These are phyloP conservation scores for Stropharia rugosoannulata DNA, from an alignment of 768 basidiomycete species.

Conservation along the genomic window DNA sequence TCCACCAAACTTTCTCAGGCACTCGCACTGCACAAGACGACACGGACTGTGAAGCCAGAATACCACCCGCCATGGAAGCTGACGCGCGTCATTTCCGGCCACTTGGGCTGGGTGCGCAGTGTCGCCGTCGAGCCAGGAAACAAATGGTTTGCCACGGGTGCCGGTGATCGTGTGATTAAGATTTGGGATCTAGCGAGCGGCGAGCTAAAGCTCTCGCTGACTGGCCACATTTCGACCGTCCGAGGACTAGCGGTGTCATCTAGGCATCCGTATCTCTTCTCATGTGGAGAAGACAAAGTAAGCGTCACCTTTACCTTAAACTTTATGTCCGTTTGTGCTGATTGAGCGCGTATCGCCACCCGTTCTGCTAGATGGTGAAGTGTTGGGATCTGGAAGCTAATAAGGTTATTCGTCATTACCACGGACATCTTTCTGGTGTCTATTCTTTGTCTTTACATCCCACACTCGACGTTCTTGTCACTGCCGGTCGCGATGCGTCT, in stretches of 20 bases:
- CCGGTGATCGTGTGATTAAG: constrained; percentile 97
- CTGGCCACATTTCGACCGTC: constrained; percentile 97
- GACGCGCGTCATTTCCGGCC: constrained; percentile 93
- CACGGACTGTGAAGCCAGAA: constrained; percentile 89
- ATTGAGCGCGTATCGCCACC: neutral
- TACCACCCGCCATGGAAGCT: constrained; percentile 98
- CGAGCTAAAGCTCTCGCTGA: constrained; percentile 94
- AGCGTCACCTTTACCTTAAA: constrained; percentile 5
- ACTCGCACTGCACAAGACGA: constrained; percentile 89
- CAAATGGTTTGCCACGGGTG: constrained; percentile 97
- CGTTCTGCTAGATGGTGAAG: constrained; percentile 85
- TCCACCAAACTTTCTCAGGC: constrained; percentile 78
- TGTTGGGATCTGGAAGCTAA: constrained; percentile 99
- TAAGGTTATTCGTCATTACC: constrained; percentile 98
- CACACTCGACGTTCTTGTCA: constrained; percentile 93
- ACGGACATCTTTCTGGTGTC: constrained; percentile 98
- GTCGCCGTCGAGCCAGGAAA: constrained; percentile 98
- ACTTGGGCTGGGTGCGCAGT: constrained; percentile 96
- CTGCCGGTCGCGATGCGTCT: constrained; percentile 93
- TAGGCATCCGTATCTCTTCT: constrained; percentile 96
- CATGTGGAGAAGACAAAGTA: constrained; percentile 97
- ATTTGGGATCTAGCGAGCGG: constrained; percentile 98
- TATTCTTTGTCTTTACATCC: constrained; percentile 92
- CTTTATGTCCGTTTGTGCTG: neutral
- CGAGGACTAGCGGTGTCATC: constrained; percentile 90